phyloP scores from a whole-genome alignment of 2,329 filamentous ascomycete genomes.

The Xylariaceae sp. region DNA sequence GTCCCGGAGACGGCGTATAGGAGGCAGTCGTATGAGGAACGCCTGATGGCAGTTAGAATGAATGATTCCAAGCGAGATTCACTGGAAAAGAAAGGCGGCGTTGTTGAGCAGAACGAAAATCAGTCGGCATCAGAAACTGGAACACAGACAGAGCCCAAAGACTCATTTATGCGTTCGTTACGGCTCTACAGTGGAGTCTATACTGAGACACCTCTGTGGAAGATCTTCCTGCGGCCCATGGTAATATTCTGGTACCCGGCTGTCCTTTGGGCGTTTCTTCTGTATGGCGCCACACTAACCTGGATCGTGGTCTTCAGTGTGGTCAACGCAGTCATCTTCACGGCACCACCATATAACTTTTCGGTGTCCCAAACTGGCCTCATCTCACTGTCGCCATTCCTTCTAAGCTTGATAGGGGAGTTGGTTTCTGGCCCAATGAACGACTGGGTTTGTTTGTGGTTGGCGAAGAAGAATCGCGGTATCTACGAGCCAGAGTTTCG shows the following conservation, averaged over 20 bases:
- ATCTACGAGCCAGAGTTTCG: conserved; percentile 62
- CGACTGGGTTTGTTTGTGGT: conserved; percentile 51
- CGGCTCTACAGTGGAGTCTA: conserved; percentile 46
- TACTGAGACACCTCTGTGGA: conserved; percentile 46
- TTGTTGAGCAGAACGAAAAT: conserved; percentile 26
- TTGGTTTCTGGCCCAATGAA: conserved; percentile 52
- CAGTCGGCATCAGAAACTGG: conserved; percentile 31
- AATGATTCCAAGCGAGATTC: conserved; percentile 26
- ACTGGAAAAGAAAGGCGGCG: conserved; percentile 31
- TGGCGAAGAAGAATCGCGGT: conserved; percentile 56
- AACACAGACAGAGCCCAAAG: conserved; percentile 36
- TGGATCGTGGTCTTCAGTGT: conserved; percentile 53
- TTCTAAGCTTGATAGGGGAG: conserved; percentile 53
- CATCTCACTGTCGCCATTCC: conserved; percentile 56
- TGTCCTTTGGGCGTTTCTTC: conserved; percentile 55
- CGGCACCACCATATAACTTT: conserved; percentile 57
- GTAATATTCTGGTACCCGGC: conserved; percentile 57
- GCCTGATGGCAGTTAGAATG: conserved; percentile 13
- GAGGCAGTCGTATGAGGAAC: conserved; percentile 38
- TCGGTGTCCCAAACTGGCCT: conserved; percentile 54
- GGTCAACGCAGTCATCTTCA: conserved; percentile 57
- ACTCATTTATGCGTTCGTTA: conserved; percentile 43
- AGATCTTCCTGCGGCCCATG: conserved; percentile 51
- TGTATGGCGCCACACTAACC: conserved; percentile 51
- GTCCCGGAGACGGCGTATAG: conserved; percentile 58